Conservation (phyloP, 805 yeast genomes). For the Zygosaccharomyces rouxii region DNA sequence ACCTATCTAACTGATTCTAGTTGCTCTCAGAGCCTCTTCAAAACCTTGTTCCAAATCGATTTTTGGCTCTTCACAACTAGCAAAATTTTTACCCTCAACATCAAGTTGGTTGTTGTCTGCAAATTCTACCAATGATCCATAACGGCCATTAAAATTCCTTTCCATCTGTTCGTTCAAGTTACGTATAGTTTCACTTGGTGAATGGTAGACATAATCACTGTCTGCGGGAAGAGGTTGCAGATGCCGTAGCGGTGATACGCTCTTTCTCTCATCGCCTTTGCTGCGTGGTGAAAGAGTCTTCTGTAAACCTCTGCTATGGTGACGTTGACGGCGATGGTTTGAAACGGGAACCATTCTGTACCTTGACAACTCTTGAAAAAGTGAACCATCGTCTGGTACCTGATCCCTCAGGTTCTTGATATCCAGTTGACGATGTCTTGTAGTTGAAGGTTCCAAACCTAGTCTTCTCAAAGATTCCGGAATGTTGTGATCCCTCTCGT, state of each 20-base stretch:
- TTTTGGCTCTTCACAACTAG: conserved; percentile 23
- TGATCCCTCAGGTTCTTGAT: conserved; percentile 1
- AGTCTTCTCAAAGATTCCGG: neutral
- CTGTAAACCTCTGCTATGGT: neutral
- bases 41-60: conserved; percentile 14
- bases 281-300: neutral
- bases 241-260: conserved; percentile 3
- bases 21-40: conserved; percentile 2
- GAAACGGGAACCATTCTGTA: neutral
- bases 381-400: conserved; percentile 11
- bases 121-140: conserved; percentile 20
- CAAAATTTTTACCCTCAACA: conserved; percentile 21
- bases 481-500: neutral
- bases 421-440: conserved; percentile 1
- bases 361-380: conserved; percentile 12
- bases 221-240: neutral
- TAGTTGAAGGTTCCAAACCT: neutral
- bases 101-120: conserved; percentile 18
- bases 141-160: conserved; percentile 25
- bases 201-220: conserved; percentile 5
- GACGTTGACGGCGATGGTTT: neutral
- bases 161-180: conserved; percentile 30
- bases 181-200: conserved; percentile 8
- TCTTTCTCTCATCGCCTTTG: neutral
- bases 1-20: neutral